Evolutionary conservation across 345 rosid species (phyloP), one percentile per base, ranked within the genome.

Genomic region (Melaleuca quinquenervia): DNA sequence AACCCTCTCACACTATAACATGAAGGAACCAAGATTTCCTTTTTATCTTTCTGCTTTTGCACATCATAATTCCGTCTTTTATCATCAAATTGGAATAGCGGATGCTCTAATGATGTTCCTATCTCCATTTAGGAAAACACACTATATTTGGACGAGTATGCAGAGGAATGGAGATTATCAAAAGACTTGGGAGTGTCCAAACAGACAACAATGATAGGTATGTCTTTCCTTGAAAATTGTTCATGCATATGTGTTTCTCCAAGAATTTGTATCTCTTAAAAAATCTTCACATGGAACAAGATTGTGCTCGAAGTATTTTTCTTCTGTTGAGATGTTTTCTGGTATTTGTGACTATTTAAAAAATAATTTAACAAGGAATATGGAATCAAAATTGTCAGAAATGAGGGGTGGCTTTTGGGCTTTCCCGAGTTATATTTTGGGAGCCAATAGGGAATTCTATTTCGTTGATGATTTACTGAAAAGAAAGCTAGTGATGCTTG

Each of bases 181-280:
- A 97, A 91, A 96, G 98, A 87, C 98, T 97, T 8, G 99, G 99
- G 84, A 97, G 96, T 82, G 92, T 97, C 89, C 99, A 97, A 92
- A 96, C 99, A 50, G 96, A 97, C 93, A 96, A 94, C 83, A 96
- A 92, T 56, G 99, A 97, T 88, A 93, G 98, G 99, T 97, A 85
- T 89, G 82, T 11, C 24, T 83, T 78, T 13, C 70, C 49, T 82
- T 55, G 48, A 70, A 0, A 16, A 70, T 70, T 70, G 45, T 70
- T 70, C 22, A 32, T 70, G 78, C 48, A 32, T 32, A 0, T 32
- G 78, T 32, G 12, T 62, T 44, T 70, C 52, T 14, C 52, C 78
- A 32, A 16, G 22, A 32, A 64, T 64, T 32, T 70, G 48, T 70
- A 32, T 70, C 41, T 32, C 24, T 15, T 70, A 32, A 16, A 32